phyloP scores from a whole-genome alignment of 2,329 filamentous ascomycete genomes.

The Trichoderma polysporum region DNA sequence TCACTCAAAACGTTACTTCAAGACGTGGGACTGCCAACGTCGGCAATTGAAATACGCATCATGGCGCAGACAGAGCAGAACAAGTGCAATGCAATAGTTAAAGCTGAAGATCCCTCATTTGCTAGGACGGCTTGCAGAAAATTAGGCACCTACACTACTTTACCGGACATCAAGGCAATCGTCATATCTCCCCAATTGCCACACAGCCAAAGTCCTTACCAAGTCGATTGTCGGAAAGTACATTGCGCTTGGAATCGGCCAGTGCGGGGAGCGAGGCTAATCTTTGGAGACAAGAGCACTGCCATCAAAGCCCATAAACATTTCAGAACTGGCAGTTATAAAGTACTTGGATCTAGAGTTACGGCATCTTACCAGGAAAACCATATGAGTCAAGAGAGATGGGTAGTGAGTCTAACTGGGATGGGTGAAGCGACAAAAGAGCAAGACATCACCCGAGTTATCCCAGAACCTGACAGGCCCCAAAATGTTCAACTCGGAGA shows the following conservation, averaged over 20 bases:
- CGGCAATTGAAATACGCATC: background rate
- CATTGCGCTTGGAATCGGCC: slow-evolving; percentile 40
- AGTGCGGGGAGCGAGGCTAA: slow-evolving; percentile 30
- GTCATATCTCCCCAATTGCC: slow-evolving; percentile 25
- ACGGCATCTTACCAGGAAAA: background rate
- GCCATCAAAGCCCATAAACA: background rate
- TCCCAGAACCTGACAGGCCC: background rate
- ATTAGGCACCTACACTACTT: background rate
- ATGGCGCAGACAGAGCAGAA: background rate
- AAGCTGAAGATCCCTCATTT: slow-evolving; percentile 1
- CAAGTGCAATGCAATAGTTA: background rate
- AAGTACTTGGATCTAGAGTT: background rate
- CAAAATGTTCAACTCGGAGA: background rate
- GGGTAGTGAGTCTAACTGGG: background rate
- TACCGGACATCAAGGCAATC: background rate
- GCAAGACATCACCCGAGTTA: background rate
- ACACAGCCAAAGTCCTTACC: slow-evolving; percentile 28
- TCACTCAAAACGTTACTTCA: background rate
- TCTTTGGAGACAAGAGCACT: slow-evolving; percentile 27
- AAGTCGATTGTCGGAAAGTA: slow-evolving; percentile 37
- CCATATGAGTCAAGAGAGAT: background rate
- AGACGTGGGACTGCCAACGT: background rate
- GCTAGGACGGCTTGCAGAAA: background rate
- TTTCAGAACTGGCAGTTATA: background rate
- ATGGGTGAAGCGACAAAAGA: background rate